Base-by-base conservation (phyloP, 257 asterid species). In the Nicotiana sylvestris region DNA sequence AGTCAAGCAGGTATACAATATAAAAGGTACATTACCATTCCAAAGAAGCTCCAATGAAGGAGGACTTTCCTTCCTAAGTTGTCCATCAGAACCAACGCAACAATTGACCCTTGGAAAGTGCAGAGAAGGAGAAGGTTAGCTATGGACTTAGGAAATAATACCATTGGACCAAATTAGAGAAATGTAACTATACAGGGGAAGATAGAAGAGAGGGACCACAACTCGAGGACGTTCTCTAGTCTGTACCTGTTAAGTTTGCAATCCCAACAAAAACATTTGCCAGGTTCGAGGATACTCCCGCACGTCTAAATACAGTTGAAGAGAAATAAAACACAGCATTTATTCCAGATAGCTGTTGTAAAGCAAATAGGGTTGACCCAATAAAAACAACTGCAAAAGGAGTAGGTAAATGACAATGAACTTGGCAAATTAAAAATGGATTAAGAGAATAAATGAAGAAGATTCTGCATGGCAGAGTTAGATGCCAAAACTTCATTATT, bases 281-380 rank as follows among this genome's bases (percentile, higher is more conserved):
- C 88, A 95, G 91, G 91, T 89, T 92, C 70, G 98, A 94, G 84
- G 98, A 92, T 85, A 92, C 97, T 87, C 98, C 99, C 65, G 97
- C 94, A 85, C 92, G 98, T 94, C 99, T 94, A 91, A 95, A 95
- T 90, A 95, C 97, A 87, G 97, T 95, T 87, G 99, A 92, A 91
- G 99, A 95, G 96, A 95, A 95, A 94, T 94, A 95, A 92, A 95
- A 95, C 80, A 95, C 97, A 87, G 99, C 98, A 82, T 95, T 95
- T 94, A 95, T 94, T 91, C 99, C 99, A 91, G 99, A 95, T 86
- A 95, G 98, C 95, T 95, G 99, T 92, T 95, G 99, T 88, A 95
- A 92, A 91, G 98, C 98, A 92, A 89, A 94, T 86, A 95, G 98
- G 90, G 94, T 90, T 91, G 99, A 91, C 81, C 99, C 98, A 91